Evolutionary conservation across 2,329 filamentous ascomycete genomes (phyloP).

Genomic region (Cyclaneusma minus): DNA sequence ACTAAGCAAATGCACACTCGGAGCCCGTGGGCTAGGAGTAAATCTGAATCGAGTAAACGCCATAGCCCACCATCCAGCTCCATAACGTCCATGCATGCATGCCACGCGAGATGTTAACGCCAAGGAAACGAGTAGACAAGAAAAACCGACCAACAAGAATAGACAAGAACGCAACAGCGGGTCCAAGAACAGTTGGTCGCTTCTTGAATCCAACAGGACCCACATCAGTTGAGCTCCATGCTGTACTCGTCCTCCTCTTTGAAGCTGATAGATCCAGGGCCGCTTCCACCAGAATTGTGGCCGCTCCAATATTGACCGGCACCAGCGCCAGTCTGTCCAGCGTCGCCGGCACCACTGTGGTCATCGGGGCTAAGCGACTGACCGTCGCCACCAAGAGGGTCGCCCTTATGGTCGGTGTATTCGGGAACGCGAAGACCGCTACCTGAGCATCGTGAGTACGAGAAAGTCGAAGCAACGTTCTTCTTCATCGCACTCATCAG

Average conservation of each 20-base stretch:
- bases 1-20: too few species aligned
- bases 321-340: conserved; percentile 31
- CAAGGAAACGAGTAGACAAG: conserved; percentile 7
- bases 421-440: conserved; percentile 82
- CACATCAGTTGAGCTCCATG: conserved; percentile 66
- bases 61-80: too few species aligned
- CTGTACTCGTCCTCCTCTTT: conserved; percentile 91
- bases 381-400: conserved; percentile 37
- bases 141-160: conserved; percentile 6
- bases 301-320: conserved; percentile 48
- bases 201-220: too few species aligned
- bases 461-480: conserved; percentile 57
- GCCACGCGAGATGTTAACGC: too few species aligned
- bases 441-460: conserved; percentile 71
- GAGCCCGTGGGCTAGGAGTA: too few species aligned
- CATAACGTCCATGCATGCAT: too few species aligned
- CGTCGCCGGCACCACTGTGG: too few species aligned
- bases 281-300: conserved; percentile 57
- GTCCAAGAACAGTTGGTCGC: too few species aligned
- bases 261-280: conserved; percentile 53
- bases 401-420: conserved; percentile 82
- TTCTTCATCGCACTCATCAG: conserved; percentile 74
- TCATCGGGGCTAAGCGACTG: conserved; percentile 20
- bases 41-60: too few species aligned
- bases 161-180: conserved; percentile 4